These are phyloP conservation scores for Chlorencoelia australis DNA, from an alignment of 2,329 filamentous ascomycete species.

Conservation along the genomic window DNA sequence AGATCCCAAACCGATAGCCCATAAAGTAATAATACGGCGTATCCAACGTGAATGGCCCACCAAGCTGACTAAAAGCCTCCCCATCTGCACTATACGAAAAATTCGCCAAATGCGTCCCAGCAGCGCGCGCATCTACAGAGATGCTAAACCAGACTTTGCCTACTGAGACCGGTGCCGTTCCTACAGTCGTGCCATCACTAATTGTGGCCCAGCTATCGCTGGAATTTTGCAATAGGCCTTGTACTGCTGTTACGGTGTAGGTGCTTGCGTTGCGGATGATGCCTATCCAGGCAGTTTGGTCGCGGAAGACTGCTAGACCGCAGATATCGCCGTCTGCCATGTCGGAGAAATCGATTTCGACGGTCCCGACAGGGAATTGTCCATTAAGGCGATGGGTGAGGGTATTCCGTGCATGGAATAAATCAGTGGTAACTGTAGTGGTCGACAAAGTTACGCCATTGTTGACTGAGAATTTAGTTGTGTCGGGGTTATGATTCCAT, in stretches of 20 bases:
- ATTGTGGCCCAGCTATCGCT: constrained; percentile 27
- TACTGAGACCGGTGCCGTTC: constrained; percentile 11
- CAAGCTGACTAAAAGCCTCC: constrained; percentile 26
- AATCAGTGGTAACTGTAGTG: constrained; percentile 40
- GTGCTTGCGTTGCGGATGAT: constrained; percentile 31
- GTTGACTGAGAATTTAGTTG: constrained; percentile 33
- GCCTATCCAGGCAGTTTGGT: constrained; percentile 43
- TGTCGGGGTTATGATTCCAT: constrained; percentile 53
- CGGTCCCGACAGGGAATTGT: constrained; percentile 37
- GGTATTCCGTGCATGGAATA: constrained; percentile 38
- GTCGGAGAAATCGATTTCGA: constrained; percentile 37
- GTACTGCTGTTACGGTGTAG: constrained; percentile 24
- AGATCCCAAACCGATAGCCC: constrained; percentile 39
- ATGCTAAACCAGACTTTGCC: constrained; percentile 30
- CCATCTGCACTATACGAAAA: constrained; percentile 38
- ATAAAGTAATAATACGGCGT: constrained; percentile 38
- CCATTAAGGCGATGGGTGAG: constrained; percentile 37
- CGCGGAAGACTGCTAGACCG: constrained; percentile 43
- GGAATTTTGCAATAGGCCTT: constrained; percentile 25
- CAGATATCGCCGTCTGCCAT: constrained; percentile 43
- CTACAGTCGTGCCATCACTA: constrained; percentile 23
- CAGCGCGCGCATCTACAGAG: constrained; percentile 29
- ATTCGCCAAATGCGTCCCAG: constrained; percentile 20
- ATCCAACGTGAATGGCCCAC: constrained; percentile 28
- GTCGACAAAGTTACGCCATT: constrained; percentile 38